phyloP scores from a whole-genome alignment of 2,329 filamentous ascomycete genomes.

The Aspergillus tamarii region DNA sequence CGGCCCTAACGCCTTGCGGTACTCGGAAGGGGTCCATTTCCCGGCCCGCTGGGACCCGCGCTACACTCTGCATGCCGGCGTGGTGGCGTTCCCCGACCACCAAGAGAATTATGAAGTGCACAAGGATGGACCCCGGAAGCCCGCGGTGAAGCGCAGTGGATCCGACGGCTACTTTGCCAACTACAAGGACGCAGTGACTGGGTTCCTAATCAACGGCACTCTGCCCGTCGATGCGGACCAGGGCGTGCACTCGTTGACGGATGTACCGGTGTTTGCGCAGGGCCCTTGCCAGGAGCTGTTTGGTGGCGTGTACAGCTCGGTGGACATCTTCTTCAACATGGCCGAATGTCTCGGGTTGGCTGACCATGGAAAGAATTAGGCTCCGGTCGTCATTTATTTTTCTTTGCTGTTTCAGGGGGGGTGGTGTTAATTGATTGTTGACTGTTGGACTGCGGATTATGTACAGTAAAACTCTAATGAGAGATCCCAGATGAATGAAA shows the following conservation, averaged over 20 bases:
- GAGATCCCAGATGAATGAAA: neutral
- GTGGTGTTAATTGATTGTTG: neutral
- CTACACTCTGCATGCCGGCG: constrained; percentile 75
- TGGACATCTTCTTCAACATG: constrained; percentile 47
- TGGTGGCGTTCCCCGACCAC: constrained; percentile 72
- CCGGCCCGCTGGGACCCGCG: constrained; percentile 83
- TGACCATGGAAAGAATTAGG: constrained; percentile 13
- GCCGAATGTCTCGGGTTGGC: constrained; percentile 44
- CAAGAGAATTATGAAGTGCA: constrained; percentile 76
- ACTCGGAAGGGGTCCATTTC: constrained; percentile 75
- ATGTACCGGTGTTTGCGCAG: constrained; percentile 76
- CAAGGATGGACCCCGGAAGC: constrained; percentile 64
- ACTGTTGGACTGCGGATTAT: neutral
- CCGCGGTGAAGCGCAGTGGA: constrained; percentile 58
- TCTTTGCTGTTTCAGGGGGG: neutral
- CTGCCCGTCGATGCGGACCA: constrained; percentile 64
- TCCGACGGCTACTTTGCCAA: constrained; percentile 67
- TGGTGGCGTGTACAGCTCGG: constrained; percentile 50
- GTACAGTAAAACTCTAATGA: constrained; percentile 1
- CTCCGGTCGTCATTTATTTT: neutral
- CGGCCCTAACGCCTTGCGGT: constrained; percentile 61
- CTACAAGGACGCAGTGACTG: constrained; percentile 65
- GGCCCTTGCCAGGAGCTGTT: constrained; percentile 80
- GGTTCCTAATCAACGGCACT: constrained; percentile 77
- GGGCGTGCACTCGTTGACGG: constrained; percentile 77